These are phyloP conservation scores for Musa balbisiana DNA, from an alignment of 202 grass and related monocot genomes.

Conservation along the genomic window DNA sequence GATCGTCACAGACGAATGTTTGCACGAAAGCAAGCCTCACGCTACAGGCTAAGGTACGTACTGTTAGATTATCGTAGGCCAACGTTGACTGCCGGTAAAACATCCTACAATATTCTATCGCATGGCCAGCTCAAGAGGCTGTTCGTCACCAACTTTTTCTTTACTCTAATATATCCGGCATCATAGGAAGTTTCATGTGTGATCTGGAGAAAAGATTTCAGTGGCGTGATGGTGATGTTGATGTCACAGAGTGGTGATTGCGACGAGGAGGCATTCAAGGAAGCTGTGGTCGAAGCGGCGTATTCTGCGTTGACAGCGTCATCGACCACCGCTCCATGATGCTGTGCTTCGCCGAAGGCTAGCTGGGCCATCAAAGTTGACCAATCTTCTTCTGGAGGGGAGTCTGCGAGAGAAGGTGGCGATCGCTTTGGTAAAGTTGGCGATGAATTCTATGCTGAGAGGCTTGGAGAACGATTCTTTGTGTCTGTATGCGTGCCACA, in stretches of 20 bases:
- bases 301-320: conserved; percentile 19
- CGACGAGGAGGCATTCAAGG: conserved; percentile 47
- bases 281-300: conserved; percentile 46
- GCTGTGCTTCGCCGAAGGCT: background rate
- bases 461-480: no score
- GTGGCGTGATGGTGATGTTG: background rate
- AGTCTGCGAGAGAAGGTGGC: no score
- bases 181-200: no score
- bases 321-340: background rate
- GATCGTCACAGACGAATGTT: conserved; percentile 44
- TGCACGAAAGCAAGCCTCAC: conserved; percentile 53
- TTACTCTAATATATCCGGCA: no score
- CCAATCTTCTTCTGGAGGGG: no score
- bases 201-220: background rate
- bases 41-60: conserved; percentile 49
- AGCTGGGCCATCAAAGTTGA: no score
- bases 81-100: no score
- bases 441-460: no score
- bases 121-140: background rate
- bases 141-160: background rate
- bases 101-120: no score
- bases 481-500: no score
- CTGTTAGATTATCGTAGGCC: no score
- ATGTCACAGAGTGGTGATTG: conserved; percentile 30
- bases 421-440: no score